Evolutionary conservation across 495 filamentous ascomycete genomes (phyloP), one percentile per base, ranked within the genome.

Genomic region (Tuber melanosporum): DNA sequence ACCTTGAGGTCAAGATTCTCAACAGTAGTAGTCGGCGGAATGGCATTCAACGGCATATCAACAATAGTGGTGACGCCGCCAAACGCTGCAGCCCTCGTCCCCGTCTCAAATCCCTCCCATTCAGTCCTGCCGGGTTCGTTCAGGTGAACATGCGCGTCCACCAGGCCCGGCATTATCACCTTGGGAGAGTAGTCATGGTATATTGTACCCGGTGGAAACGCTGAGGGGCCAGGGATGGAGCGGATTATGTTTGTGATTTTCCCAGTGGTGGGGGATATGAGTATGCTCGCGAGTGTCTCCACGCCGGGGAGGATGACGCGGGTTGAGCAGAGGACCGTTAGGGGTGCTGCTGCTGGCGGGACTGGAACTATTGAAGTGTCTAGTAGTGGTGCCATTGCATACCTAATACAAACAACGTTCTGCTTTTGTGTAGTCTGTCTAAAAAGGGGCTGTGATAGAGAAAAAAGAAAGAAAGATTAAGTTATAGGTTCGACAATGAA

Each of bases 1-100:
- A 97, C 86, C 87, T 99, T 99, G 84, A 92, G 91, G 79, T 91
- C 88, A 80, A 99, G 87, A 20, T 91, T 92, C 36, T 88, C 86
- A 9, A 98, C 88, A 0, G 95, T 98, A 70, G 95, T 98, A 10
- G 95, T 99, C 0, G 95, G 95, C 3, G 95, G 95, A 76, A 99
- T 96, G 75, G 95, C 94, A 85, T 99, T 99, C 76, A 99, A 85
- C 70, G 95, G 95, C 95, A 99, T 99, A 85, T 99, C 95, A 82
- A 99, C 88, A 42, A 99, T 93, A 6, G 95, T 98, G n/a, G 95
- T 99, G 71, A 98, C 95, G 76, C 95, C 95, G 32, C 95, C 95
- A 84, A 94, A 97, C 72, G 95, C 95, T 15, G 95, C 95, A 41
- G 95, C 95, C 83, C 91, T 88, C 43, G 95, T 98, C 69, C 95